phyloP scores from a whole-genome alignment of 352 stramenopile genomes.

The Plasmopara viticola region DNA sequence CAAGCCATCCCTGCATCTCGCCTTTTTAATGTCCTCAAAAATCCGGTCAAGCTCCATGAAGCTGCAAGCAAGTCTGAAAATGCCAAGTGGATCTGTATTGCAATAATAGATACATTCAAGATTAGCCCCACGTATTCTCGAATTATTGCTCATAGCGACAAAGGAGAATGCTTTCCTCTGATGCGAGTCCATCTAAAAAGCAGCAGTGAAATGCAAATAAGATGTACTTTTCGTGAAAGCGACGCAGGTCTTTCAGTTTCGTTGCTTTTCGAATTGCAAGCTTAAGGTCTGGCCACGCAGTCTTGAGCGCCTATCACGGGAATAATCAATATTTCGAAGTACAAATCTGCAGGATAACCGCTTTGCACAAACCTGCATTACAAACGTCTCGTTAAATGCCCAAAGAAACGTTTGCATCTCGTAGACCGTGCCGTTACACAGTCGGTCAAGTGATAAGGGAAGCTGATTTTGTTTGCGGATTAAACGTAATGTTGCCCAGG shows the following conservation, averaged over 20 bases:
- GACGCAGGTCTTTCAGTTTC: slow-evolving; percentile 27
- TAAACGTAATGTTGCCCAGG: slow-evolving; percentile 30
- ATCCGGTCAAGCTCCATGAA: slow-evolving; percentile 30
- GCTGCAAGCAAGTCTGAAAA: slow-evolving; percentile 18
- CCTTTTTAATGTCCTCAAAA: slow-evolving; percentile 26
- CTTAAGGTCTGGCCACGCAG: slow-evolving; percentile 32
- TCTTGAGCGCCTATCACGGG: slow-evolving; percentile 30
- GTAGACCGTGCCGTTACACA: slow-evolving; percentile 29
- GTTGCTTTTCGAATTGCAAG: slow-evolving; percentile 8
- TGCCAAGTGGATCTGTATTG: slow-evolving; percentile 27
- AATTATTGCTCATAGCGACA: background rate
- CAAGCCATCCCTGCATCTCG: slow-evolving; percentile 15
- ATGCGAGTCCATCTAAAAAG: slow-evolving; percentile 28
- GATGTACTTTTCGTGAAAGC: slow-evolving; percentile 34
- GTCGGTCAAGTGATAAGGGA: slow-evolving; percentile 15
- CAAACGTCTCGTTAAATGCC: slow-evolving; percentile 47
- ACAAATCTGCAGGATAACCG: no score
- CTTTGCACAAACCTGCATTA: slow-evolving; percentile 24
- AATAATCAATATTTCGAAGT: background rate
- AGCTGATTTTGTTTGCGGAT: slow-evolving; percentile 14
- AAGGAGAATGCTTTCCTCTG: slow-evolving; percentile 15
- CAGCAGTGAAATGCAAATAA: slow-evolving; percentile 27
- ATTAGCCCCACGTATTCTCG: background rate
- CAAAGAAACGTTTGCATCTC: slow-evolving; percentile 35
- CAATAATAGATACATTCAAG: background rate